These are phyloP conservation scores for Yamadazyma ubonensis DNA, from an alignment of 805 yeast genomes.

Conservation along the genomic window DNA sequence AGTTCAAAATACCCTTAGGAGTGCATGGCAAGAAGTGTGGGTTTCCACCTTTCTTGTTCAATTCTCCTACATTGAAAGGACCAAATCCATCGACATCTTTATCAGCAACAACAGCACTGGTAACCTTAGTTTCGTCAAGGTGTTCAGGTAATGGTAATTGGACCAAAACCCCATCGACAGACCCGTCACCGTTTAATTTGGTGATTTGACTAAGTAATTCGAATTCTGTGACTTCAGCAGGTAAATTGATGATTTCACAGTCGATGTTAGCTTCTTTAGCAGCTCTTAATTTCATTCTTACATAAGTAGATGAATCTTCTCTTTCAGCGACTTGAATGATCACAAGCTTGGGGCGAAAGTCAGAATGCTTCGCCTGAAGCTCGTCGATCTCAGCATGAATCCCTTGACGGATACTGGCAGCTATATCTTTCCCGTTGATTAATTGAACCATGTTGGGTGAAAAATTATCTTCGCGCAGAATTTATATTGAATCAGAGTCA, in stretches of 20 bases:
- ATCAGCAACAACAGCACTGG: constrained; percentile 60
- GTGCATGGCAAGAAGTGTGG: constrained; percentile 80
- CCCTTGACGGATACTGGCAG: constrained; percentile 36
- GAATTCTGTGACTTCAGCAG: constrained; percentile 54
- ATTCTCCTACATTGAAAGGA: constrained; percentile 73
- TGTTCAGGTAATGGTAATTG: constrained; percentile 78
- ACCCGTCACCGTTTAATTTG: constrained; percentile 54
- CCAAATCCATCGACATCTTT: constrained; percentile 88
- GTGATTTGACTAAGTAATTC: constrained; percentile 54
- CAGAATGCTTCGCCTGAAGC: constrained; percentile 45
- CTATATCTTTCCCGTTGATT: constrained; percentile 47
- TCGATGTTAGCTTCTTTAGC: constrained; percentile 67
- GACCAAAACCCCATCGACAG: constrained; percentile 70
- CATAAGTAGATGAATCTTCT: constrained; percentile 80
- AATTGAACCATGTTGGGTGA: constrained; percentile 24
- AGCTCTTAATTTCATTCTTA: constrained; percentile 76
- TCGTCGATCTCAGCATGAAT: constrained; percentile 41
- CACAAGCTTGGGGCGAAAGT: constrained; percentile 62
- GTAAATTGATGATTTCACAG: constrained; percentile 59
- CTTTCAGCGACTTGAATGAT: constrained; percentile 77
- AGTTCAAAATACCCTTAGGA: constrained; percentile 73
- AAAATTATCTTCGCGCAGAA: not conserved
- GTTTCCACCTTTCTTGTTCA: constrained; percentile 67
- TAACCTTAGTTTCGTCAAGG: constrained; percentile 63
- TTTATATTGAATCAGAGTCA: constrained; percentile 3